phyloP scores from a whole-genome alignment of 2,329 filamentous ascomycete genomes.

The Ophiostoma quercus region DNA sequence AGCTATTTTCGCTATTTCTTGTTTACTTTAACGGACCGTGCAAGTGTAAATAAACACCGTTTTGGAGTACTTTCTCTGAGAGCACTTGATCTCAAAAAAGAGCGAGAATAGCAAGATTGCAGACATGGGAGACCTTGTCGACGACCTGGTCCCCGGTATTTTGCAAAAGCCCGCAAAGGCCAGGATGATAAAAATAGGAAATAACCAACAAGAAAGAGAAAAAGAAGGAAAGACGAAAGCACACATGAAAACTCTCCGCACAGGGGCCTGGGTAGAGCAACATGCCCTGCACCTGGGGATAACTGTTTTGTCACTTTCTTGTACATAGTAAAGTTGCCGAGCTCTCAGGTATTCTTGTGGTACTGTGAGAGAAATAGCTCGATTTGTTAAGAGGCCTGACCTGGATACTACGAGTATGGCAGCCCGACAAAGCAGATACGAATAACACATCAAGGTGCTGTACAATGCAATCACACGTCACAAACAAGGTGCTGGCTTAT shows the following conservation, averaged over 20 bases:
- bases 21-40: neutral
- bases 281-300: no score
- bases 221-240: neutral
- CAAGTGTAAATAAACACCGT: neutral
- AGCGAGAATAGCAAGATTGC: neutral
- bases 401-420: neutral
- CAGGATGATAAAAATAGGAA: constrained; percentile 14
- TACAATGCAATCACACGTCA: constrained; percentile 1
- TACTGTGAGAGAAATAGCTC: neutral
- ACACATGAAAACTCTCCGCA: neutral
- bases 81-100: no score
- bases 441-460: neutral
- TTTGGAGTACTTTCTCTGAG: neutral
- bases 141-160: neutral
- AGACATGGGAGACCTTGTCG: constrained; percentile 1
- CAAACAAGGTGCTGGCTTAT: neutral
- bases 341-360: neutral
- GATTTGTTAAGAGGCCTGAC: neutral
- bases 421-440: neutral
- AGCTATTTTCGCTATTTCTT: neutral
- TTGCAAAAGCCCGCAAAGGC: neutral
- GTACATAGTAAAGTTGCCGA: no score
- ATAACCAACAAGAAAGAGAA: neutral
- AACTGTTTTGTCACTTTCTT: no score
- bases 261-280: no score